Conservation (phyloP, 306 rosid genomes). For the Senna tora region DNA sequence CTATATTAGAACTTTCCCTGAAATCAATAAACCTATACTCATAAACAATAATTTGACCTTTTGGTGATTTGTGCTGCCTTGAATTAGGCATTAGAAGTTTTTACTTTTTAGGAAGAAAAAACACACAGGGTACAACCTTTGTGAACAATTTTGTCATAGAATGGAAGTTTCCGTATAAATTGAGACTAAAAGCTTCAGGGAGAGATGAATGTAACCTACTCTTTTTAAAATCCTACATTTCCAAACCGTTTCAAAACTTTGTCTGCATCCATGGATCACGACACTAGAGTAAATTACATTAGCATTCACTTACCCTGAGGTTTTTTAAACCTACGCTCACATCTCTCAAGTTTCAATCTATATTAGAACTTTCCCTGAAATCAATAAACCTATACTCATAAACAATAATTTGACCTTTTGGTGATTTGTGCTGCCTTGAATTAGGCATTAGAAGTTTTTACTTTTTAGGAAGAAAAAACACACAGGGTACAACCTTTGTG, state of each 20-base stretch:
- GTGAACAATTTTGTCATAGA: not conserved
- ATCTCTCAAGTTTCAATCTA: not conserved
- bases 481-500: not conserved
- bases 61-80: not conserved
- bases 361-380: not conserved
- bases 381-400: not conserved
- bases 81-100: not conserved
- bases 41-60: not conserved
- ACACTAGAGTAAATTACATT: not conserved
- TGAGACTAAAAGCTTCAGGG: not conserved
- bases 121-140: not conserved
- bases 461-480: not conserved
- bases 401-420: not conserved
- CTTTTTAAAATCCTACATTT: not conserved
- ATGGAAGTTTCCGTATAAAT: not conserved
- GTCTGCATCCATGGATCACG: constrained; percentile 4
- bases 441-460: not conserved
- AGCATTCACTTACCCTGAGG: not conserved
- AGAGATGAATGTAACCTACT: not conserved
- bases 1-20: not conserved
- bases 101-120: not conserved
- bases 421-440: not conserved
- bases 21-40: not conserved
- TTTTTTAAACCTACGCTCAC: not conserved
- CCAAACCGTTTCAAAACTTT: constrained; percentile 9